Evolutionary conservation across 164 flowering plant species (phyloP), one percentile per base, ranked within the genome.

Genomic region (Brasenia schreberi): DNA sequence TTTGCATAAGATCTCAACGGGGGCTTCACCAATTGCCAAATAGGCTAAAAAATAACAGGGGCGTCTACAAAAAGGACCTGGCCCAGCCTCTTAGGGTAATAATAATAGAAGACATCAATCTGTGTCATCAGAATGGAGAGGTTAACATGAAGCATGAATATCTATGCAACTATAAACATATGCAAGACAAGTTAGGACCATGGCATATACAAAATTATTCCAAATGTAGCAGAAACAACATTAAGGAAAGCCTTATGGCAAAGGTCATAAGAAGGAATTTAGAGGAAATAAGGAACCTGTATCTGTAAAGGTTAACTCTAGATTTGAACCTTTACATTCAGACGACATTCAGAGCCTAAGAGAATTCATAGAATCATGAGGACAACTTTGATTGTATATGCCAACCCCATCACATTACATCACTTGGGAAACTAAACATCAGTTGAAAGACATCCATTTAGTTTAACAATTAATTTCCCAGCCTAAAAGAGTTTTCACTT

Each of bases 61-160:
- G 98, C 89, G 56, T 86, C 96, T 66, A 92, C 97, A 75, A 87
- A 87, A 27, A 92, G 86, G 68, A 92, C 89, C 76, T 90, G 76
- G 17, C 80, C 84, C 78, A 92, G 62, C 69, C 98, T 81, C 77
- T 67, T 84, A 16, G 97, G 96, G 72, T 92, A 90, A 75, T 92
- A 90, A 69, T 73, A 81, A 79, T 93, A 86, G 72, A 90, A 87
- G 19, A 86, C 84, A 71, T 92, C 92, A 73, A 90, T 84, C 98
- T 93, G 96, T 78, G 71, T 14, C 56, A 49, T 49, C 56, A 49
- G 56, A 49, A 49, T 9, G 16, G 56, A 49, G 10, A 49, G 16
- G 16, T 14, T 14, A 49, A 9, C 56, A 49, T 49, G 56, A 2
- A 49, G 10, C 10, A 9, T 49, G 56, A 49, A 49, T 49, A 49